A percentile compares a stretch with the other conserved stretches of the same genome.
phyloP scores from a whole-genome alignment of 257 asterid genomes.

The Solanum piurae region DNA sequence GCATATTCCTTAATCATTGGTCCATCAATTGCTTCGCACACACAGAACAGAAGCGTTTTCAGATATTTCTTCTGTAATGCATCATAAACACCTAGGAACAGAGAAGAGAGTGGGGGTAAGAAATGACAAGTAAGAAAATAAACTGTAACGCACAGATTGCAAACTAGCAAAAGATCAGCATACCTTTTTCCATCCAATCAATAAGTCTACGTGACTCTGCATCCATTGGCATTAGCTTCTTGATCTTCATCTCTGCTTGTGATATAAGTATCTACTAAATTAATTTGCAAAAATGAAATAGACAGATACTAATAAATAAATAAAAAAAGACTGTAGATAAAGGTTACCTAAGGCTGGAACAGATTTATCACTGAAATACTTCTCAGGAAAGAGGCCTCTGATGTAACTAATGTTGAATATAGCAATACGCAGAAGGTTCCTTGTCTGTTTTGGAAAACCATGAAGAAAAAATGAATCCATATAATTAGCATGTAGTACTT shows the following conservation, averaged over 20 bases:
- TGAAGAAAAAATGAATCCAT: constrained; percentile 1
- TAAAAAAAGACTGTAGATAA: background rate
- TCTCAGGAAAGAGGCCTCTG: constrained; percentile 95
- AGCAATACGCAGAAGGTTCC: constrained; percentile 90
- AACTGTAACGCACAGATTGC: background rate
- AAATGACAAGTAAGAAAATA: background rate
- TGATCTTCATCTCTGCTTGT: constrained; percentile 78
- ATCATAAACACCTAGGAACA: constrained; percentile 71
- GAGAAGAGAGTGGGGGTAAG: background rate
- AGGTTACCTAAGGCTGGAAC: constrained; percentile 88
- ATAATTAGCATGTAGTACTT: background rate
- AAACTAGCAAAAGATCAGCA: background rate
- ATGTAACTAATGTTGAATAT: constrained; percentile 92
- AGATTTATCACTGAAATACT: constrained; percentile 79
- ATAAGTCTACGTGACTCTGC: constrained; percentile 91
- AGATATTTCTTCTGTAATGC: constrained; percentile 87
- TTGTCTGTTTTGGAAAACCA: constrained; percentile 44
- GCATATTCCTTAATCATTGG: constrained; percentile 89
- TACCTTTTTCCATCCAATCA: constrained; percentile 99
- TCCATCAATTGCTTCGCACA: constrained; percentile 77
- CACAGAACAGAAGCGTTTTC: constrained; percentile 76
- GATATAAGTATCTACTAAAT: constrained; percentile 2
- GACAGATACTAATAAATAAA: background rate
- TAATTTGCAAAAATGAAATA: background rate
- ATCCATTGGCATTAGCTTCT: constrained; percentile 98